Conservation (phyloP, 2,329 filamentous ascomycete species). For the Exophiala viscosa region DNA sequence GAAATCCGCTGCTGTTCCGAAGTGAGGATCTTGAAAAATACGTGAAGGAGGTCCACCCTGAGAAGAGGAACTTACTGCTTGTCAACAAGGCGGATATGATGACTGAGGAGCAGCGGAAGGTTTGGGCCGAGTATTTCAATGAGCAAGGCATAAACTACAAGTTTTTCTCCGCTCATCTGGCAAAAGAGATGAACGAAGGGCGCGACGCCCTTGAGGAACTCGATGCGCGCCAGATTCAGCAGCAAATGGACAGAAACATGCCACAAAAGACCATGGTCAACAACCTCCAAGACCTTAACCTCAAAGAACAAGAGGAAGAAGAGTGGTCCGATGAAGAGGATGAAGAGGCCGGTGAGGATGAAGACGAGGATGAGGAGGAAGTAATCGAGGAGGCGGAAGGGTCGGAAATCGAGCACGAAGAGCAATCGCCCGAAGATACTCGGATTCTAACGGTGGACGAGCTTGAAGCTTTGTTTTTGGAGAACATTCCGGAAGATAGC, state of each 20-base stretch:
- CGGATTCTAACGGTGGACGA: constrained; percentile 90
- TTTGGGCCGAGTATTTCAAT: constrained; percentile 85
- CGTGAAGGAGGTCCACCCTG: constrained; percentile 83
- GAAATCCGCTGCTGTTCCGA: constrained; percentile 89
- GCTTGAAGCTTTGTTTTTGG: constrained; percentile 80
- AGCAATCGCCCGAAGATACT: constrained; percentile 42
- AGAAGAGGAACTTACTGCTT: constrained; percentile 84
- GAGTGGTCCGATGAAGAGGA: constrained; percentile 35
- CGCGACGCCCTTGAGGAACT: constrained; percentile 53
- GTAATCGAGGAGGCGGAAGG: constrained; percentile 42
- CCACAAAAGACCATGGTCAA: constrained; percentile 23
- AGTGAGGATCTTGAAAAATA: constrained; percentile 91
- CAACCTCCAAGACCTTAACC: constrained; percentile 24
- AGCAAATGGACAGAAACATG: constrained; percentile 19
- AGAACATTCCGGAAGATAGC: constrained; percentile 60
- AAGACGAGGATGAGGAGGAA: constrained; percentile 45
- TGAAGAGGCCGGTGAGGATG: constrained; percentile 41
- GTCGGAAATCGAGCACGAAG: constrained; percentile 25
- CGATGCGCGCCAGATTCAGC: constrained; percentile 35
- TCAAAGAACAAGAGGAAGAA: constrained; percentile 28
- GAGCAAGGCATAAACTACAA: constrained; percentile 79
- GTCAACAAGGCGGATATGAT: constrained; percentile 99
- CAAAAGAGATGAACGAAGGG: constrained; percentile 82
- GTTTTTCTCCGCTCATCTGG: constrained; percentile 92
- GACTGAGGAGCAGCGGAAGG: constrained; percentile 74